phyloP scores from a whole-genome alignment of 2,329 filamentous ascomycete genomes.

The Epicoccum nigrum region DNA sequence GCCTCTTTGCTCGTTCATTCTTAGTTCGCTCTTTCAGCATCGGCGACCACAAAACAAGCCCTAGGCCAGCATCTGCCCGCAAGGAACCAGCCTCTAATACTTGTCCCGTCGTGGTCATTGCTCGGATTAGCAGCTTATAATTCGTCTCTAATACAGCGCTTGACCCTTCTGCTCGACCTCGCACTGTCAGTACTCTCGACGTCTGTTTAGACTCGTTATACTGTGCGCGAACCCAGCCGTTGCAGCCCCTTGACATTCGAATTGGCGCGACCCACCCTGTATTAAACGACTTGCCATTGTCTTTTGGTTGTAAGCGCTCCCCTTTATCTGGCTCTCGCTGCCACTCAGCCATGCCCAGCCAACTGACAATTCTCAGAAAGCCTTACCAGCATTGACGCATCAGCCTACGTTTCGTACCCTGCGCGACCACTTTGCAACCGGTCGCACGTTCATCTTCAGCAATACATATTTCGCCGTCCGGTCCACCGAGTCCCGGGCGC shows the following conservation, averaged over 20 bases:
- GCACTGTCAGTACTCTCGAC: slow-evolving; percentile 20
- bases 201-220: slow-evolving; percentile 21
- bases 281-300: slow-evolving; percentile 38
- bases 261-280: slow-evolving; percentile 32
- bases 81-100: slow-evolving; percentile 31
- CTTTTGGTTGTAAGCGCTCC: slow-evolving; percentile 35
- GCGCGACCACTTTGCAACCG: slow-evolving; percentile 32
- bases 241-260: slow-evolving; percentile 35
- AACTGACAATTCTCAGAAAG: slow-evolving; percentile 13
- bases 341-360: background rate
- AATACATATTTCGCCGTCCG: slow-evolving; percentile 49
- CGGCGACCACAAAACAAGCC: slow-evolving; percentile 42
- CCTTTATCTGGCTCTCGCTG: background rate
- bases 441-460: slow-evolving; percentile 43
- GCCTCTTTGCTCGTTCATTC: slow-evolving; percentile 47
- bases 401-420: slow-evolving; percentile 32
- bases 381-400: slow-evolving; percentile 36
- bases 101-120: slow-evolving; percentile 29
- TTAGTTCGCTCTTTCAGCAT: slow-evolving; percentile 49
- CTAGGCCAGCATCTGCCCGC: slow-evolving; percentile 31
- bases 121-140: slow-evolving; percentile 25
- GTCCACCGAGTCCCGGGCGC: slow-evolving; percentile 57
- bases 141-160: slow-evolving; percentile 22
- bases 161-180: slow-evolving; percentile 20
- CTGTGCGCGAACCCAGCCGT: slow-evolving; percentile 27